Percentiles rank a stretch among this genome's conserved stretches.
phyloP scores from a whole-genome alignment of 1,284 basidiomycete genomes.

The Trichosporon coremiiforme region DNA sequence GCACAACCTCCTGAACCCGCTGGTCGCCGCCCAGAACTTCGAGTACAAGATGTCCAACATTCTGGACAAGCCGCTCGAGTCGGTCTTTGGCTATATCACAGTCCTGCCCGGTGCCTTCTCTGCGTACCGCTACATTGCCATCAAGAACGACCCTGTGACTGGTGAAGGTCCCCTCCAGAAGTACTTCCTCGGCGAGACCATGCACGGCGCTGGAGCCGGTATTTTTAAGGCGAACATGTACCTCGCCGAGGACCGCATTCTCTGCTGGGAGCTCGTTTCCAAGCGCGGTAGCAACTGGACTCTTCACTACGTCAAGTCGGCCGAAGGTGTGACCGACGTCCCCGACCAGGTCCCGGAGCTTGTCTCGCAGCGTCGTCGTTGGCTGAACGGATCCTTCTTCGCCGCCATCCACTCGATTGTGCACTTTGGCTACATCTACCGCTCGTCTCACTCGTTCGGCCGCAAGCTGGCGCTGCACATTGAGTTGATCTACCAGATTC shows the following conservation, averaged over 20 bases:
- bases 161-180: slow-evolving; percentile 87
- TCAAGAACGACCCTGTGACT: slow-evolving; percentile 67
- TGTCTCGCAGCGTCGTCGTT: slow-evolving; percentile 87
- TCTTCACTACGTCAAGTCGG: slow-evolving; percentile 90
- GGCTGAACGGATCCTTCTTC: slow-evolving; percentile 98
- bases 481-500: slow-evolving; percentile 83
- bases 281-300: slow-evolving; percentile 85
- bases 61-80: slow-evolving; percentile 78
- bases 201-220: slow-evolving; percentile 86
- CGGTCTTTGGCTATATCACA: slow-evolving; percentile 85
- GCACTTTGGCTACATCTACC: slow-evolving; percentile 90
- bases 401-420: slow-evolving; percentile 86
- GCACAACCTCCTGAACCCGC: slow-evolving; percentile 74
- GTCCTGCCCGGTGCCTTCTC: slow-evolving; percentile 92
- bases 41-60: slow-evolving; percentile 98
- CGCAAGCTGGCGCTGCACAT: slow-evolving; percentile 94
- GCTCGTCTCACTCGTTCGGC: slow-evolving; percentile 77
- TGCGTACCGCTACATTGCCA: slow-evolving; percentile 88
- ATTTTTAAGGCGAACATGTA: slow-evolving; percentile 97
- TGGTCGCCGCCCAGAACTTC: slow-evolving; percentile 61
- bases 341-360: slow-evolving; percentile 86
- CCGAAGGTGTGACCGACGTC: slow-evolving; percentile 88
- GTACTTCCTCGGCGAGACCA: slow-evolving; percentile 92
- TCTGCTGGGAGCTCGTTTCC: slow-evolving; percentile 92
- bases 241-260: slow-evolving; percentile 75